Conservation (phyloP, 176 grass and related monocot species). For the Ananas comosus region DNA sequence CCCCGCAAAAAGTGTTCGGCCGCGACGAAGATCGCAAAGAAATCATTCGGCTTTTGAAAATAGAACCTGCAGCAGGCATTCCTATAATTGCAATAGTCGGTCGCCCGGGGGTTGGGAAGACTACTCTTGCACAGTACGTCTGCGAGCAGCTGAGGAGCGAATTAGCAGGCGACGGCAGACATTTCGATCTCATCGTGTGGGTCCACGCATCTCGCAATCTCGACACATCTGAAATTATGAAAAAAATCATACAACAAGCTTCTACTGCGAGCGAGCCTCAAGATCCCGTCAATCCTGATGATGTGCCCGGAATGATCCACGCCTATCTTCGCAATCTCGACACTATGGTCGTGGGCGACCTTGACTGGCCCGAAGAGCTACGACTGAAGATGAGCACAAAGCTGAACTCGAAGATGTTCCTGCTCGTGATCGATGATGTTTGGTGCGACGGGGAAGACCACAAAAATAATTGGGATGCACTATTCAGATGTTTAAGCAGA, state of each 20-base stretch:
- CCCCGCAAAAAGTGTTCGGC: background rate
- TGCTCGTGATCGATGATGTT: slow-evolving; percentile 30
- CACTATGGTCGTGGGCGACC: background rate
- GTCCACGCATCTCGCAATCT: background rate
- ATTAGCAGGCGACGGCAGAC: background rate
- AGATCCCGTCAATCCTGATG: background rate
- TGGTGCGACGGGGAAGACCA: background rate
- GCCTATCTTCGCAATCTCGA: background rate
- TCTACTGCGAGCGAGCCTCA: background rate
- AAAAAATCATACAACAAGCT: background rate
- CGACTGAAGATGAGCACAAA: background rate
- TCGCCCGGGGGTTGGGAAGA: background rate
- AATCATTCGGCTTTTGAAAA: background rate
- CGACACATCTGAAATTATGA: background rate
- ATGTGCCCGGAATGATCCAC: background rate
- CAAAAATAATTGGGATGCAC: background rate
- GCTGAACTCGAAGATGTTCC: background rate
- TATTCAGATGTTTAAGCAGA: background rate
- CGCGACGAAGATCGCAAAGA: background rate
- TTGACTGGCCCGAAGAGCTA: background rate
- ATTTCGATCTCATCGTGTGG: background rate
- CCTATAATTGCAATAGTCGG: background rate
- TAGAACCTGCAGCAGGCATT: background rate
- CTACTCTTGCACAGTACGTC: background rate
- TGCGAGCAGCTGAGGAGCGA: background rate